phyloP scores from a whole-genome alignment of 345 rosid genomes.

The Boechera stricta region DNA sequence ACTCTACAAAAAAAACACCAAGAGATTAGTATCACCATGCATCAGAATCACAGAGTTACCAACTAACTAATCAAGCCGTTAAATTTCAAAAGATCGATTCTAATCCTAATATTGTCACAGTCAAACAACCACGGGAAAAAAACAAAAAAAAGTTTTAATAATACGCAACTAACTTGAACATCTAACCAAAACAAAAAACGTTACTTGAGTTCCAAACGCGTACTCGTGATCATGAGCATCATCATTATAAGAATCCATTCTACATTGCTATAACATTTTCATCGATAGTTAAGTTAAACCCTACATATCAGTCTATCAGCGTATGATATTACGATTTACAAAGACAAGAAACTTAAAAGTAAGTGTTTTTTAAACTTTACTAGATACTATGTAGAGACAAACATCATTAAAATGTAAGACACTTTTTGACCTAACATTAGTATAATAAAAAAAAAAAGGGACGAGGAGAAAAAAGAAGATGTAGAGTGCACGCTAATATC shows the following conservation, averaged over 20 bases:
- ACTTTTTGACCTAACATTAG: slow-evolving; percentile 42
- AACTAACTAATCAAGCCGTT: not conserved
- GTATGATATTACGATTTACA: not conserved
- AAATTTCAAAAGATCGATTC: not conserved
- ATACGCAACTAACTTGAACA: not conserved
- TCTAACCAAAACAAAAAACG: not conserved
- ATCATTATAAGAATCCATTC: not conserved
- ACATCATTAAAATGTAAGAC: slow-evolving; percentile 36
- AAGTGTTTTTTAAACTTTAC: not conserved
- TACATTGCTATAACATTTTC: not conserved
- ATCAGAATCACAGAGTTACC: slow-evolving; percentile 1
- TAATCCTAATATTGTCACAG: not conserved
- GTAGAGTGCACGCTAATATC: slow-evolving; percentile 70
- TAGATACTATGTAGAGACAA: not conserved
- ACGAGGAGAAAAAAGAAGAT: slow-evolving; percentile 25
- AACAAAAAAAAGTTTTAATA: not conserved
- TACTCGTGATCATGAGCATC: not conserved
- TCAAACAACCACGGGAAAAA: not conserved
- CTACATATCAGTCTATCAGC: slow-evolving; percentile 17
- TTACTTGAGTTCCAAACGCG: not conserved
- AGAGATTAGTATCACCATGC: slow-evolving; percentile 13
- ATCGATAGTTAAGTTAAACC: slow-evolving; percentile 12
- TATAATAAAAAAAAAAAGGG: slow-evolving; percentile 24
- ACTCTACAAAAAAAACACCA: slow-evolving; percentile 53
- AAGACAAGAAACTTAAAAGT: not conserved